Percentiles rank a stretch among this genome's conserved stretches.
Conservation (phyloP, 2,329 filamentous ascomycete genomes). For the Shiraia bambusicola region DNA sequence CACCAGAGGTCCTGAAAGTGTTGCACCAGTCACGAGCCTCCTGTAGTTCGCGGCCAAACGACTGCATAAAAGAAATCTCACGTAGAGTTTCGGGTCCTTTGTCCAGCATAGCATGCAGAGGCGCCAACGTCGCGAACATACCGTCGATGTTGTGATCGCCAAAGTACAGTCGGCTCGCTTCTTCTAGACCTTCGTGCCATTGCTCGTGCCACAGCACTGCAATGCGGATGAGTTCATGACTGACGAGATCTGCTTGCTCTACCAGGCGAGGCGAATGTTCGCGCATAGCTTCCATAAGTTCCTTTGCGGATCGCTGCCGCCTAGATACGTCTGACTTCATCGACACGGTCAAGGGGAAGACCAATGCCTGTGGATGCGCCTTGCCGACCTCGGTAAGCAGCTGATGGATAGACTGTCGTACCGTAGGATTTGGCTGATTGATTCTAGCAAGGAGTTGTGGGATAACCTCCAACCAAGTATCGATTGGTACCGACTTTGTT, state of each 20-base stretch:
- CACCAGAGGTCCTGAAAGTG: constrained; percentile 83
- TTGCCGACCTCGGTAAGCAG: constrained; percentile 90
- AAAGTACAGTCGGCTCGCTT: constrained; percentile 95
- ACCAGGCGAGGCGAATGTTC: constrained; percentile 91
- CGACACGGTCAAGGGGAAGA: constrained; percentile 95
- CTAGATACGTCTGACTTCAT: constrained; percentile 92
- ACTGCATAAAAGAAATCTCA: constrained; percentile 96
- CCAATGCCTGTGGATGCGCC: constrained; percentile 90
- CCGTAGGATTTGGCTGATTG: constrained; percentile 88
- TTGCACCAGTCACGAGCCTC: constrained; percentile 96
- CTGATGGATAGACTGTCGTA: constrained; percentile 88
- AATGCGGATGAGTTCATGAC: constrained; percentile 93
- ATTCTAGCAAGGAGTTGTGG: constrained; percentile 96
- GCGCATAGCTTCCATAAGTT: constrained; percentile 98
- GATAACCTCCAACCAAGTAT: constrained; percentile 98
- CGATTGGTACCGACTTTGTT: constrained; percentile 86
- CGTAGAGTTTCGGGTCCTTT: constrained; percentile 87
- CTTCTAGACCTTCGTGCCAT: constrained; percentile 97
- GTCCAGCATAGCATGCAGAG: constrained; percentile 88
- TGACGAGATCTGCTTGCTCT: constrained; percentile 92
- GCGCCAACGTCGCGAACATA: constrained; percentile 90
- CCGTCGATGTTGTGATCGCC: constrained; percentile 96
- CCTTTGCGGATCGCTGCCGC: constrained; percentile 81
- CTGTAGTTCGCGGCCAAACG: constrained; percentile 90
- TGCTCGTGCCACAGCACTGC: constrained; percentile 98